phyloP scores from a whole-genome alignment of 129 eudicot genomes.

The Arctium lappa region DNA sequence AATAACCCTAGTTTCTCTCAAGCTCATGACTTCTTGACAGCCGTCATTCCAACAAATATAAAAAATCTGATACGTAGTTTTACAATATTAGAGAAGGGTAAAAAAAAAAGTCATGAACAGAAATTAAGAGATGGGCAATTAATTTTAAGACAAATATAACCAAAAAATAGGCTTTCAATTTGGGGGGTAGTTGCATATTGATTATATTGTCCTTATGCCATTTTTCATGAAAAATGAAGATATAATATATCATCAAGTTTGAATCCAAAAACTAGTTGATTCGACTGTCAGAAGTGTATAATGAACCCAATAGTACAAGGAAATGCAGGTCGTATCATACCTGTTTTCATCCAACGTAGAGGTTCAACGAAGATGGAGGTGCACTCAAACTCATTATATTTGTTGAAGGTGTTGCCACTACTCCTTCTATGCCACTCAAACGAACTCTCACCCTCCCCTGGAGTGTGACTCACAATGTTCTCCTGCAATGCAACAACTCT shows the following conservation, averaged over 20 bases:
- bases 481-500: conserved; percentile 86
- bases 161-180: not conserved
- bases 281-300: no score
- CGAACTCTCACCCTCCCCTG: conserved; percentile 88
- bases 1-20: no score
- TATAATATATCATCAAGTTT: no score
- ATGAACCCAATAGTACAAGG: not conserved
- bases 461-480: conserved; percentile 71
- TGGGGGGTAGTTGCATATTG: not conserved
- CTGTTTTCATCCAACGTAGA: conserved; percentile 95
- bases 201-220: no score
- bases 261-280: no score
- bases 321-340: conserved; percentile 22
- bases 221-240: not conserved
- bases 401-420: conserved; percentile 49
- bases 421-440: conserved; percentile 88
- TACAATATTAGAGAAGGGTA: not conserved
- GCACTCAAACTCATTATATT: conserved; percentile 63
- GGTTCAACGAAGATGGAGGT: conserved; percentile 96
- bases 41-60: no score
- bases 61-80: no score
- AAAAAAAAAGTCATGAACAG: not conserved
- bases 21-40: no score
- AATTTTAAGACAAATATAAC: not conserved
- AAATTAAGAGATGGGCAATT: not conserved